Evolutionary conservation across 345 rosid genomes (phyloP), one percentile per base, ranked within the genome.

Genomic region (Citrus medica): DNA sequence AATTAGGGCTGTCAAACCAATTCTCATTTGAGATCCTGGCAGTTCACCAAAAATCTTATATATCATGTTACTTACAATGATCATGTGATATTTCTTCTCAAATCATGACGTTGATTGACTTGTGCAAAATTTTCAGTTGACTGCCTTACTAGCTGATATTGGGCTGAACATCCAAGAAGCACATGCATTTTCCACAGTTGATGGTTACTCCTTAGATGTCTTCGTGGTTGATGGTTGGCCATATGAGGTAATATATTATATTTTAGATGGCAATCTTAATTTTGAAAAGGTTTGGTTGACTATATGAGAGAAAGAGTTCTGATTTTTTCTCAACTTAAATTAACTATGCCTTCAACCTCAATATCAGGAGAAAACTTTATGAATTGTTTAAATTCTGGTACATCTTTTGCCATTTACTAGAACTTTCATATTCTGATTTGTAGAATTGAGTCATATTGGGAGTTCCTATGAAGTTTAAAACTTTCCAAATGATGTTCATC

Each of bases 171-270:
- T 96, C 84, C 98, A 92, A 85, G 99, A 96, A 87, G 99, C 99
- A 19, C 99, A 96, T 79, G 99, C 89, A 51, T 94, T 96, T 87
- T 96, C 99, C 75, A 94, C 99, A 6, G 88, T 83, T 13, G 97
- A 96, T 80, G 98, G 99, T 71, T 96, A 83, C 86, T 96, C 99
- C 64, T 87, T 96, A 38, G 99, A 96, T 89, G 98, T 94, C 78
- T 96, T 96, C 86, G 98, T 96, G 72, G 98, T 96, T 83, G 99
- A 96, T 78, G 98, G 99, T 84, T 96, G 98, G 99, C 97, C 93
- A n/a, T 94, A 80, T 80, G 98, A 96, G 99, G 99, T 94, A 87
- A n/a, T 37, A 76, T 55, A 33, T 24, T 17, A 21, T 60, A 8
- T 61, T 74, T 32, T 38, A 8, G 67, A 5, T 53, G 62, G 51